These are phyloP conservation scores for Coccomyxa sp. DNA, from an alignment of 139 green algal species.

Conservation along the genomic window DNA sequence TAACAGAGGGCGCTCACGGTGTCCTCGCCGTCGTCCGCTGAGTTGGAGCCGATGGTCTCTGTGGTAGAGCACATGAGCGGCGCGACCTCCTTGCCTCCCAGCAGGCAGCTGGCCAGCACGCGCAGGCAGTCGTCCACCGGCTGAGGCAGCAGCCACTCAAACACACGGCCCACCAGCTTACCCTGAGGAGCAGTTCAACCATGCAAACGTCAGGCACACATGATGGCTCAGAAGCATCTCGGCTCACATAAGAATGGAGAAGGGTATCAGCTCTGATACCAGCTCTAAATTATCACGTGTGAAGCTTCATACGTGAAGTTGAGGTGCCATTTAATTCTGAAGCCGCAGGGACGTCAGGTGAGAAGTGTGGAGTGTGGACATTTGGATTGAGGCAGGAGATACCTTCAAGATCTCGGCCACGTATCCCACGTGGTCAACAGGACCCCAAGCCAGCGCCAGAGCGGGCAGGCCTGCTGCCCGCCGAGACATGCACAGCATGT, in stretches of 20 bases:
- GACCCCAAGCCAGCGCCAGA: neutral
- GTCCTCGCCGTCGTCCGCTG: neutral
- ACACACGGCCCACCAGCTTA: neutral
- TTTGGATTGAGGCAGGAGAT: neutral
- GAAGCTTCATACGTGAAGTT: neutral
- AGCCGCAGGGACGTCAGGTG: neutral
- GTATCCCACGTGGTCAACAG: conserved; percentile 2
- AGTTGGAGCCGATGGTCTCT: neutral
- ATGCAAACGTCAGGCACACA: neutral
- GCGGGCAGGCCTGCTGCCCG: neutral
- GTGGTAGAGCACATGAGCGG: neutral
- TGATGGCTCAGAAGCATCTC: neutral
- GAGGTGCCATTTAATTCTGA: neutral
- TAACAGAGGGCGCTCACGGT: neutral
- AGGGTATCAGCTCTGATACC: neutral
- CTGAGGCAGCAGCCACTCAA: neutral
- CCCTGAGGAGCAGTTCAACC: neutral
- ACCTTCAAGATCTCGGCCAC: neutral
- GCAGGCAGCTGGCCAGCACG: neutral
- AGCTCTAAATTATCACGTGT: neutral
- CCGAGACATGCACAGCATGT: neutral
- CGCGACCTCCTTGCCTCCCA: neutral
- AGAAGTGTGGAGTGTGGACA: neutral
- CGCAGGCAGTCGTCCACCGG: conserved; percentile 5
- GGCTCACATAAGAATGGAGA: neutral